Evolutionary conservation across 768 basidiomycete species (phyloP), one percentile per base, ranked within the genome.

Genomic region (Albatrellus ellisii): DNA sequence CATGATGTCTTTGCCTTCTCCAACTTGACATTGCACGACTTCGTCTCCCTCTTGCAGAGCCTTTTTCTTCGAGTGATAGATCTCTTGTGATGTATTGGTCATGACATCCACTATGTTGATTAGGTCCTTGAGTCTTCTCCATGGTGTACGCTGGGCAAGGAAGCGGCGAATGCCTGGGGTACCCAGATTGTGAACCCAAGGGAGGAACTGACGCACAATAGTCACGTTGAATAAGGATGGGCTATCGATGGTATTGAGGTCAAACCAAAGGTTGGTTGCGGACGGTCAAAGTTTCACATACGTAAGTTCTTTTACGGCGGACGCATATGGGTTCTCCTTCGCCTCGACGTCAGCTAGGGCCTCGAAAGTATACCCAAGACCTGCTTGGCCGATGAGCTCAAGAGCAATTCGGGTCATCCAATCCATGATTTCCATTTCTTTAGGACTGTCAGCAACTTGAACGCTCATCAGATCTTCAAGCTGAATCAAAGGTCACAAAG

Each of bases 1-100:
- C 64, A 67, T 62, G 29, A 67, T 60, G 34, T 66, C 62, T 39
- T 52, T 59, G 0, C 58, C 54, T 38, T 47, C 51, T 44, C 45
- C 52, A 14, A 38, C 38, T 26, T 51, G 47, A 14, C 29, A 35
- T 22, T 46, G n/a, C 17, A 39, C 25, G 12, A 24, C 11, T 4
- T 31, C 20, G 31, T 26, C 33, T 37, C 33, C 43, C 48, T 7
- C 43, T 35, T 32, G 43, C 33, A 54, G 27, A 26, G 39, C 46
- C 3, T 47, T 54, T 39, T 46, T 62, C 53, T 63, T 63, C 40
- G 54, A 47, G 0, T 41, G 42, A 26, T 59, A 59, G 2, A 65
- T 57, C 2, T 29, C 36, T 33, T 45, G 54, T 46, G 56, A 52
- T 0, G 55, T 51, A 2, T 35, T n/a, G 22, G 62, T 49, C 60